phyloP scores from a whole-genome alignment of 2,329 filamentous ascomycete species.

The Graphilbum fragrans region DNA sequence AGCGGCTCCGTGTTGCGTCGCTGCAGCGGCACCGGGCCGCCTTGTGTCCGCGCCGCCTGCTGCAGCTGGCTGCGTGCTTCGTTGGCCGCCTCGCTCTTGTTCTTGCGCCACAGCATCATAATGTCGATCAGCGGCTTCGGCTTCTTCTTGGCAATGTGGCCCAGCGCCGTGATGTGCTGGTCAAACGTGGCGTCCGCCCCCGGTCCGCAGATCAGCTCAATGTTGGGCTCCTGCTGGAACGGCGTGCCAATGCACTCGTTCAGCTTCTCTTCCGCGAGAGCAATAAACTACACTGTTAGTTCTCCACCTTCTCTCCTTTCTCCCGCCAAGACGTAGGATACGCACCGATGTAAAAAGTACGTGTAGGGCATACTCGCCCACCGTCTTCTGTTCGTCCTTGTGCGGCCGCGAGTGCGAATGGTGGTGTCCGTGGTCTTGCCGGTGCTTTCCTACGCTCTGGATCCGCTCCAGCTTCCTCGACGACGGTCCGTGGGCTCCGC shows the following conservation, averaged over 20 bases:
- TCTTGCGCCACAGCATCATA: conserved; percentile 96
- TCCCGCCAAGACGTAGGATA: no score
- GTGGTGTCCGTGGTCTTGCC: conserved; percentile 62
- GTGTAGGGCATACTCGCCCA: conserved; percentile 95
- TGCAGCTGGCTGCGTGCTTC: conserved; percentile 50
- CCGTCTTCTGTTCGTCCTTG: conserved; percentile 72
- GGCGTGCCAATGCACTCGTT: conserved; percentile 73
- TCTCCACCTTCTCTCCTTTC: no score
- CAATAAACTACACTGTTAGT: no score
- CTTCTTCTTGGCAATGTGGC: conserved; percentile 87
- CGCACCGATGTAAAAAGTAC: conserved; percentile 88
- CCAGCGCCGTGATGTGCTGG: conserved; percentile 83
- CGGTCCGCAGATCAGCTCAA: conserved; percentile 83
- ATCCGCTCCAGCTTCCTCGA: conserved; percentile 47
- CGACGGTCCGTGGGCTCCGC: conserved; percentile 25
- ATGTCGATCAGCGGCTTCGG: conserved; percentile 93
- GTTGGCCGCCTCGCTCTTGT: conserved; percentile 79
- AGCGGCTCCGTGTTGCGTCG: conserved; percentile 66
- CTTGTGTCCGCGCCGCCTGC: conserved; percentile 30
- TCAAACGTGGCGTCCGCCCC: conserved; percentile 84
- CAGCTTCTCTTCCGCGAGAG: conserved; percentile 92
- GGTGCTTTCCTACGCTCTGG: conserved; percentile 47
- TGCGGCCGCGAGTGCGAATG: conserved; percentile 63
- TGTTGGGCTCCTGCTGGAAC: conserved; percentile 67
- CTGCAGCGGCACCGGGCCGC: conserved; percentile 36